phyloP scores from a whole-genome alignment of 768 basidiomycete species.

The Tulasnella sp. region DNA sequence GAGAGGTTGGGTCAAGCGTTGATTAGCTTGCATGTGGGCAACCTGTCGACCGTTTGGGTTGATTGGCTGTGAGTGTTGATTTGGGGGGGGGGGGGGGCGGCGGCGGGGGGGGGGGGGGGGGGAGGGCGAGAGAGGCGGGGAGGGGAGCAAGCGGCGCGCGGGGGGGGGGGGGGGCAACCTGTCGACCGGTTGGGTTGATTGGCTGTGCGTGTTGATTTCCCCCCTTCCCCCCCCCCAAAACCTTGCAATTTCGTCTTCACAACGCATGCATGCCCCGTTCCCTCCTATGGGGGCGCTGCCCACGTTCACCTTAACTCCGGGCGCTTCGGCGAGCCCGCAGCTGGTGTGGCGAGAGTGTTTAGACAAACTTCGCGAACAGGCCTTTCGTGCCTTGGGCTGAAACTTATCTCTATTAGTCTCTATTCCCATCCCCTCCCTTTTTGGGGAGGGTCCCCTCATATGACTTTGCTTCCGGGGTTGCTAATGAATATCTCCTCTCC shows the following conservation, averaged over 20 bases:
- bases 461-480: background rate
- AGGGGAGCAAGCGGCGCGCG: too few species aligned
- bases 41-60: constrained; percentile 89
- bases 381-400: too few species aligned
- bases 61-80: constrained; percentile 80
- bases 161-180: too few species aligned
- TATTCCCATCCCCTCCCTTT: too few species aligned
- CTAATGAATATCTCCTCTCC: background rate
- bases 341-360: background rate
- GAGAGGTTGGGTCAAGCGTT: constrained; percentile 78
- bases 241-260: background rate
- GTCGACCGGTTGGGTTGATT: constrained; percentile 90
- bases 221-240: background rate
- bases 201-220: constrained; percentile 63
- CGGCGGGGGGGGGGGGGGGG: too few species aligned
- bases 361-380: too few species aligned
- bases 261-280: background rate
- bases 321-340: background rate
- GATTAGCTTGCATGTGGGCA: constrained; percentile 83
- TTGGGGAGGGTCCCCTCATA: background rate
- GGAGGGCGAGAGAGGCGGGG: too few species aligned
- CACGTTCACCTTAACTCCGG: background rate
- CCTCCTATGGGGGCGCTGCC: background rate
- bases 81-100: too few species aligned
- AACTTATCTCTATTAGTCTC: too few species aligned